Evolutionary conservation across 257 asterid genomes (phyloP).

Genomic region (Solanum paucissectum): DNA sequence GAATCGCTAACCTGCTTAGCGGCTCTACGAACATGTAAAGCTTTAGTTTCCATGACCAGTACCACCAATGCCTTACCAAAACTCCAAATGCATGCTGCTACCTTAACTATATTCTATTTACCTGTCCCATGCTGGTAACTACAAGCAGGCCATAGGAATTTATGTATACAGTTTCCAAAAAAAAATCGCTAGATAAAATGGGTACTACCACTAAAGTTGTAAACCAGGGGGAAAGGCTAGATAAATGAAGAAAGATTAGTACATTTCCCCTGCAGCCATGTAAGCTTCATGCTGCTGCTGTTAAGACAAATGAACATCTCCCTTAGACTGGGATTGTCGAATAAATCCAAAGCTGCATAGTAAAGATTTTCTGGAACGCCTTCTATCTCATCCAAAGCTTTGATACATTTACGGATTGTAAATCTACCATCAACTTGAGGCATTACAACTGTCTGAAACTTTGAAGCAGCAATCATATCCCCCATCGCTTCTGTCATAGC

Average conservation of each 20-base stretch:
- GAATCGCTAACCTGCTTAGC: background rate
- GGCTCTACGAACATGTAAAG: background rate
- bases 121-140: background rate
- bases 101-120: background rate
- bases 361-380: conserved; percentile 57
- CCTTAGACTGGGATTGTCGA: conserved; percentile 54
- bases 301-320: conserved; percentile 63
- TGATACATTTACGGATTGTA: conserved; percentile 59
- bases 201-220: background rate
- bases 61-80: background rate
- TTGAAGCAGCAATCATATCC: conserved; percentile 64
- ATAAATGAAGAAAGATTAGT: conserved; percentile 13
- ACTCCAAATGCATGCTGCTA: background rate
- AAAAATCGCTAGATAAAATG: background rate
- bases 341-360: conserved; percentile 68
- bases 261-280: conserved; percentile 75
- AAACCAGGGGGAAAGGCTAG: background rate
- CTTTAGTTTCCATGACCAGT: background rate
- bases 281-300: conserved; percentile 30
- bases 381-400: conserved; percentile 70
- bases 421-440: conserved; percentile 37
- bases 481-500: conserved; percentile 51
- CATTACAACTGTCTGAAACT: conserved; percentile 17
- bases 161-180: background rate
- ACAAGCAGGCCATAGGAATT: background rate